Evolutionary conservation across 1,139 yeast species (phyloP), one percentile per base, ranked within the genome.

Genomic region (Suhomyces coccinellae): DNA sequence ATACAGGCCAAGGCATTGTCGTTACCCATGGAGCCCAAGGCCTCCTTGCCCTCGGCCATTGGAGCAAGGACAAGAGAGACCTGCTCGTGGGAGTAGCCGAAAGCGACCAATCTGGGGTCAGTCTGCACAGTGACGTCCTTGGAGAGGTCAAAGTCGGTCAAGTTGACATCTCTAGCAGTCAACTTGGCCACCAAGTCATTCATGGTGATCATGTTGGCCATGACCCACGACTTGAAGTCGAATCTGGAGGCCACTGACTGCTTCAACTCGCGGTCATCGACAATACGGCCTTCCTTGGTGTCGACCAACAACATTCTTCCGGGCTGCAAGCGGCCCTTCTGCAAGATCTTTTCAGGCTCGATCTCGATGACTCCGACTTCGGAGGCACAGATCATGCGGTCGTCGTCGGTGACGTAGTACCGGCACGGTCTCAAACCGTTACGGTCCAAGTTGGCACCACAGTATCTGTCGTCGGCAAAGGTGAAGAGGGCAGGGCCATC

Each of bases 371-470:
- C 97, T 69, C 99, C 99, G 52, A 93, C 99, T 72, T 93, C 99
- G 7, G 97, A 90, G 12, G 97, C 99, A 73, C 97, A 93, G 59
- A 93, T 90, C 79, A 93, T 91, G 59, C 95, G 82, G 68, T 91
- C 96, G 66, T 93, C 98, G 58, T 85, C 87, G 40, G 97, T 91
- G 55, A 93, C 85, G 66, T 93, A 93, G 76, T 88, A 93, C 67
- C 99, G 89, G 74, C 99, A 93, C 38, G 99, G 99, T 73, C 99
- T 86, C 61, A 93, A 80, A 55, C 99, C 99, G 65, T 93, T 93
- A 73, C 99, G 83, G 71, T 93, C 99, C 57, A 93, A 79, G 66
- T 91, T 91, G 43, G 99, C 99, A 73, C 99, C 99, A 72, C 97
- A 89, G 77, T 88, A 93, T 61, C 98, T 81, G 54, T 96, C 98